A percentile compares a stretch with the other conserved stretches of the same genome.
Evolutionary conservation across 306 rosid genomes (phyloP).

Genomic region (Vicia faba): DNA sequence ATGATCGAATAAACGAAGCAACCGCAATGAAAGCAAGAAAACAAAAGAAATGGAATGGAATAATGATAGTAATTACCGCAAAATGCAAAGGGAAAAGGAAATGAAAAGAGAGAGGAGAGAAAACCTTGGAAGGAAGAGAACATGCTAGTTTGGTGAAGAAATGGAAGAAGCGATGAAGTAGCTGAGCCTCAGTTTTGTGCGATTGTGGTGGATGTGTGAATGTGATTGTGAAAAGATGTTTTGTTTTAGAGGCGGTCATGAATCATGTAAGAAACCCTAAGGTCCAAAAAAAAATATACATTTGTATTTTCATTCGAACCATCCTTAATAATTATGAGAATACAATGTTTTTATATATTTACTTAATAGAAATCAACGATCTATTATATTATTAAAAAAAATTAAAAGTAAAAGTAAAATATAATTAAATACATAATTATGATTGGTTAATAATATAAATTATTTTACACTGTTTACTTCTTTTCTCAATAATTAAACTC

Average conservation of each 20-base stretch:
- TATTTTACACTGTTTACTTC: too few relatives aligned
- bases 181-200: constrained; percentile 30
- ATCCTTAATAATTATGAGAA: too few relatives aligned
- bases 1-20: constrained; percentile 6
- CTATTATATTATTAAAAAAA: too few relatives aligned
- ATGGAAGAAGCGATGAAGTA: constrained; percentile 24
- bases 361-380: too few relatives aligned
- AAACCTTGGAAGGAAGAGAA: constrained; percentile 42
- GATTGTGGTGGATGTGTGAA: neutral
- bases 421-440: too few relatives aligned
- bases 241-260: constrained; percentile 22
- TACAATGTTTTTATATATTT: too few relatives aligned
- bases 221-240: neutral
- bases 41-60: neutral
- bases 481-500: too few relatives aligned
- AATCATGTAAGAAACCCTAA: constrained; percentile 35
- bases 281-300: constrained; percentile 28
- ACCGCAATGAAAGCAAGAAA: neutral
- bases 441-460: too few relatives aligned
- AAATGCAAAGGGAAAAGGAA: neutral
- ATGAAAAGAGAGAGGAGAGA: neutral
- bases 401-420: too few relatives aligned
- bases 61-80: neutral
- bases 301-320: too few relatives aligned
- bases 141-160: constrained; percentile 39